phyloP scores from a whole-genome alignment of 345 rosid genomes.

The Psidium friedrichsthalianum region DNA sequence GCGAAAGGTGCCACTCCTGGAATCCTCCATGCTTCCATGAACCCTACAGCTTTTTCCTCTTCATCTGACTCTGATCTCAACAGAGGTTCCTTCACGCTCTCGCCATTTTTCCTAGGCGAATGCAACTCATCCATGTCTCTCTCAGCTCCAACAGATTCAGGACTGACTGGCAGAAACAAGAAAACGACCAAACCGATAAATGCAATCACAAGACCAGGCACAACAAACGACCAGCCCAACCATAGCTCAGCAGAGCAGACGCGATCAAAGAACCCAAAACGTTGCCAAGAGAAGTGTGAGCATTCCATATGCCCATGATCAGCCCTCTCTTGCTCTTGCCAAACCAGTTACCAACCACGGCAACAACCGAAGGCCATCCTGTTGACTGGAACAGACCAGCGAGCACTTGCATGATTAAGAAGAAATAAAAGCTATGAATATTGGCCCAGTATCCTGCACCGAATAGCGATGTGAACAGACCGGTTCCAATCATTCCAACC shows the following conservation, averaged over 20 bases:
- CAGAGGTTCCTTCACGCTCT: constrained; percentile 36
- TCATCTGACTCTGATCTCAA: constrained; percentile 25
- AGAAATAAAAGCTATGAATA: constrained; percentile 65
- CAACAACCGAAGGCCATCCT: constrained; percentile 99
- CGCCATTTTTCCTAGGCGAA: constrained; percentile 40
- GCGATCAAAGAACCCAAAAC: constrained; percentile 79
- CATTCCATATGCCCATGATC: constrained; percentile 97
- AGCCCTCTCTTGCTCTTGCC: constrained; percentile 89
- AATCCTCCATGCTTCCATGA: constrained; percentile 88
- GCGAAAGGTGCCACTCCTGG: constrained; percentile 97
- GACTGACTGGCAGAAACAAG: constrained; percentile 63
- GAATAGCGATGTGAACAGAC: constrained; percentile 67
- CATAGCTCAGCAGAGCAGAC: constrained; percentile 53
- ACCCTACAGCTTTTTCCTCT: constrained; percentile 61
- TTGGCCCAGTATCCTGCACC: constrained; percentile 78
- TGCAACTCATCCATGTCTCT: constrained; percentile 32
- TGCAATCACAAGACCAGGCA: constrained; percentile 59
- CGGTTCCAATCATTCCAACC: constrained; percentile 83
- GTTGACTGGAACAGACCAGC: constrained; percentile 90
- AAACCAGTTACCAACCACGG: constrained; percentile 91
- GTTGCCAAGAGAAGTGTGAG: constrained; percentile 90
- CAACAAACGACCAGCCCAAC: constrained; percentile 97
- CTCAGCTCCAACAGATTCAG: constrained; percentile 60
- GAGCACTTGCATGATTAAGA: constrained; percentile 53
- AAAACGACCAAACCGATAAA: constrained; percentile 50